These are phyloP conservation scores for Pichia kudriavzevii DNA, from an alignment of 1,139 yeast species.

Conservation along the genomic window DNA sequence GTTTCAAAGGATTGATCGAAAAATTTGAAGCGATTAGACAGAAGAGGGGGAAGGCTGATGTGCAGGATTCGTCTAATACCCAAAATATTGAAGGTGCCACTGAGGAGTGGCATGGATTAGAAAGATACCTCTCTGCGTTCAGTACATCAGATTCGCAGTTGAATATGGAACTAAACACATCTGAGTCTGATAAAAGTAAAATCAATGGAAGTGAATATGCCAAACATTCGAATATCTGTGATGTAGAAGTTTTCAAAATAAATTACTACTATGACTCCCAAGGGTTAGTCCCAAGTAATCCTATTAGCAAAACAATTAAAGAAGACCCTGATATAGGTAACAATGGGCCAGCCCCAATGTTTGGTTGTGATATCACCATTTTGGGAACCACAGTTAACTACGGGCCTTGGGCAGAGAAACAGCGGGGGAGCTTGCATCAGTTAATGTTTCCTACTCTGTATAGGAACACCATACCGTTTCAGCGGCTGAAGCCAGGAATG, in stretches of 20 bases:
- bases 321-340: conserved; percentile 45
- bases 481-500: conserved; percentile 39
- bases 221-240: conserved; percentile 66
- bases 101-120: conserved; percentile 29
- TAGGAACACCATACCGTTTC: conserved; percentile 46
- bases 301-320: conserved; percentile 10
- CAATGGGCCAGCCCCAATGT: conserved; percentile 52
- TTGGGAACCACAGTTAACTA: conserved; percentile 65
- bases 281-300: conserved; percentile 45
- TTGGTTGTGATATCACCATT: conserved; percentile 55
- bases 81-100: conserved; percentile 11
- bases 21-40: too few relatives aligned
- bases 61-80: too few relatives aligned
- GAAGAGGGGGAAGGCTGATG: too few relatives aligned
- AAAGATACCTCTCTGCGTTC: conserved; percentile 21
- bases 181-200: conserved; percentile 4
- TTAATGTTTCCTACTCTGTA: conserved; percentile 64
- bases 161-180: too few relatives aligned
- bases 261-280: conserved; percentile 65
- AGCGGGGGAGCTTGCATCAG: conserved; percentile 57
- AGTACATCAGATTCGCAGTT: conserved; percentile 5
- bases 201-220: conserved; percentile 59
- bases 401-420: conserved; percentile 96
- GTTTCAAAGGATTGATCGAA: too few relatives aligned
- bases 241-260: conserved; percentile 47